Evolutionary conservation across 129 eudicot species (phyloP).

Genomic region (Artemisia tridentata): DNA sequence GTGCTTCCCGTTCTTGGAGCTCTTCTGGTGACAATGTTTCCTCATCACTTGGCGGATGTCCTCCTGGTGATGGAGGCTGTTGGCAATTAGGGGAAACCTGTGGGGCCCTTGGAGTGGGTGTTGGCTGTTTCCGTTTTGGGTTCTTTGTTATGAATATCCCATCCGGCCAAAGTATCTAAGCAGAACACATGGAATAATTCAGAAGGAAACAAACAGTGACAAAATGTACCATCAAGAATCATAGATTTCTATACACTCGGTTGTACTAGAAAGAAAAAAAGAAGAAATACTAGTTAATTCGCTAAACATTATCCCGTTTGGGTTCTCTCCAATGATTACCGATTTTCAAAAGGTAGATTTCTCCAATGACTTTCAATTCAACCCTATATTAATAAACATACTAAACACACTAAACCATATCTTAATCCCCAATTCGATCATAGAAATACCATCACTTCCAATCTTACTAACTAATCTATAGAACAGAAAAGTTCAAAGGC

Average conservation of each 20-base stretch:
- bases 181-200: constrained; percentile 20
- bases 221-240: not conserved
- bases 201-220: constrained; percentile 7
- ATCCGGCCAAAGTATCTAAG: constrained; percentile 97
- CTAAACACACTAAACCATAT: no score
- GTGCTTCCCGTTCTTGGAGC: constrained; percentile 74
- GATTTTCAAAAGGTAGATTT: no score
- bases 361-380: no score
- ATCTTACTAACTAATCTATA: no score
- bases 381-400: no score
- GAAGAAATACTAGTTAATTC: not conserved
- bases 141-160: constrained; percentile 93
- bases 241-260: not conserved
- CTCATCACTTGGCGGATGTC: constrained; percentile 44
- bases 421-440: no score
- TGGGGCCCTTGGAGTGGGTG: constrained; percentile 41
- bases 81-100: constrained; percentile 38
- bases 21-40: constrained; percentile 49
- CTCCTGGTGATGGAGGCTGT: constrained; percentile 40
- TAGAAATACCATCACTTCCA: no score
- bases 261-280: not conserved
- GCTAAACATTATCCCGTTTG: no score
- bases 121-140: constrained; percentile 61
- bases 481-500: not conserved
- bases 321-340: no score